Conservation (phyloP, 2,329 filamentous ascomycete genomes). For the Phaeosphaeriaceae sp. region DNA sequence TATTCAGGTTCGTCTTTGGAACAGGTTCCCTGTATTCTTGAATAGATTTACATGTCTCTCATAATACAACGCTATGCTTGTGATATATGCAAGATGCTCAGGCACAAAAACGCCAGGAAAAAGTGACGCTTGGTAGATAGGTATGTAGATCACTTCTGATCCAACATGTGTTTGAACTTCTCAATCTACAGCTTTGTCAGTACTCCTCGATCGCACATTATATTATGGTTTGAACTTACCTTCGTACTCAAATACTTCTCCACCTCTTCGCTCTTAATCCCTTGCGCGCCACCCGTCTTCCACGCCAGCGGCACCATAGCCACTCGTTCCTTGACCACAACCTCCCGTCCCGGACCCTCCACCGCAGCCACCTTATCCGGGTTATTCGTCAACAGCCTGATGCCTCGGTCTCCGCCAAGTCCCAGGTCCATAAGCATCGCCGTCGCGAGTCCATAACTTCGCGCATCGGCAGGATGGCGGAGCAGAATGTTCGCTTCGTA, state of each 20-base stretch:
- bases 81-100: too few relatives aligned
- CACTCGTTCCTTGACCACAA: slow-evolving; percentile 86
- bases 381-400: slow-evolving; percentile 92
- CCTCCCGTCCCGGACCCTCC: slow-evolving; percentile 87
- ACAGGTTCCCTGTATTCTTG: too few relatives aligned
- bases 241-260: slow-evolving; percentile 95
- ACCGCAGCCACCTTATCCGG: slow-evolving; percentile 96
- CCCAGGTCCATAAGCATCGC: slow-evolving; percentile 91
- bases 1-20: too few relatives aligned
- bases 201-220: too few relatives aligned
- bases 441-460: slow-evolving; percentile 95
- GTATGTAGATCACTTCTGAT: slow-evolving; percentile 31
- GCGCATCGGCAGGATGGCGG: slow-evolving; percentile 89
- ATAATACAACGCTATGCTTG: too few relatives aligned
- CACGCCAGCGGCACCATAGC: slow-evolving; percentile 96
- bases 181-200: slow-evolving; percentile 50
- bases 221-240: slow-evolving; percentile 63
- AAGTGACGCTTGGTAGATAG: too few relatives aligned
- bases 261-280: slow-evolving; percentile 86
- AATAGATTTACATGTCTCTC: too few relatives aligned
- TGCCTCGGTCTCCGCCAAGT: slow-evolving; percentile 70
- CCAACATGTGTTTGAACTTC: slow-evolving; percentile 62
- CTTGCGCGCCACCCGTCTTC: slow-evolving; percentile 78
- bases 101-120: too few relatives aligned
- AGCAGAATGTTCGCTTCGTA: slow-evolving; percentile 94